These are phyloP conservation scores for Lactifluus piperatus DNA, from an alignment of 768 basidiomycete genomes.

Conservation along the genomic window DNA sequence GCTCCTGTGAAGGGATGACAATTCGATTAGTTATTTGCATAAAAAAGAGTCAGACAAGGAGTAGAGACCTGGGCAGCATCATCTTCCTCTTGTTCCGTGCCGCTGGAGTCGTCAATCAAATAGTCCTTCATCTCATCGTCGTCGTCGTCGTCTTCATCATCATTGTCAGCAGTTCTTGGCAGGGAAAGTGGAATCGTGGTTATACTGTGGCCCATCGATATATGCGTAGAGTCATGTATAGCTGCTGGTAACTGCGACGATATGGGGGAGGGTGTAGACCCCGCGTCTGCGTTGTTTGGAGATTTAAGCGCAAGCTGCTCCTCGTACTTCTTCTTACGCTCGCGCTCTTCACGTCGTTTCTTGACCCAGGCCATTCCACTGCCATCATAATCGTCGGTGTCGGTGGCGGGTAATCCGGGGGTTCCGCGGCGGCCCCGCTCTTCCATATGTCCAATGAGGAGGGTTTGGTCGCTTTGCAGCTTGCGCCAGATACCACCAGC, in stretches of 20 bases:
- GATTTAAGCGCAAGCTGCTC: conserved; percentile 27
- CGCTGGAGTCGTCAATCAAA: conserved; percentile 9
- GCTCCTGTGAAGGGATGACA: neutral
- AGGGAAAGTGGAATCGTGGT: neutral
- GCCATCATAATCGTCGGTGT: conserved; percentile 65
- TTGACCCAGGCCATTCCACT: conserved; percentile 81
- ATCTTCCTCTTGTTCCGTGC: conserved; percentile 21
- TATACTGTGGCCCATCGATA: neutral
- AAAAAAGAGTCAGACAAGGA: neutral
- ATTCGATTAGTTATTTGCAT: neutral
- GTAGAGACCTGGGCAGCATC: conserved; percentile 27
- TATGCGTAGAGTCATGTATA: neutral
- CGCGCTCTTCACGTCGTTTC: conserved; percentile 45
- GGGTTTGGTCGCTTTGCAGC: conserved; percentile 20
- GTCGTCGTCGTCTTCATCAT: conserved; percentile 20
- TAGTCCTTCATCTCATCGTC: conserved; percentile 12
- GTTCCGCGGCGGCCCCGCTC: conserved; percentile 23
- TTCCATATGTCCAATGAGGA: conserved; percentile 5
- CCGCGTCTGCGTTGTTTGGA: conserved; percentile 22
- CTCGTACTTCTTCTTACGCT: conserved; percentile 38
- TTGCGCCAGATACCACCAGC: conserved; percentile 18
- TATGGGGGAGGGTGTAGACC: neutral
- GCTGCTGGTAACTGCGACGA: neutral
- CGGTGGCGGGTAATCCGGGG: conserved; percentile 6
- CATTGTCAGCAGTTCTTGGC: conserved; percentile 18